phyloP scores from a whole-genome alignment of 495 filamentous ascomycete genomes.

The Hyaloscypha bicolor region DNA sequence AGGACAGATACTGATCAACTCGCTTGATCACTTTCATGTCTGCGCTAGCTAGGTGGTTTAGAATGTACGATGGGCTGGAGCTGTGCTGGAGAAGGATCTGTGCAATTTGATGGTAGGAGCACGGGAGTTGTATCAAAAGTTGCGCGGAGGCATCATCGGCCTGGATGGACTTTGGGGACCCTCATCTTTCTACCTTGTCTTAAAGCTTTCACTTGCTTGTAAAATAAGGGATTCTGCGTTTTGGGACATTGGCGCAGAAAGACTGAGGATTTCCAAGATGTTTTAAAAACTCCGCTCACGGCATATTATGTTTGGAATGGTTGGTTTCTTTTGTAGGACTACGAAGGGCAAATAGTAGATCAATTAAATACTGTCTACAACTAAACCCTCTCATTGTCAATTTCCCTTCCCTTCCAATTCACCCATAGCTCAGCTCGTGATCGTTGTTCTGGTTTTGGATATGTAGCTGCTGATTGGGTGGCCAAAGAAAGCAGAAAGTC shows the following conservation, averaged over 20 bases:
- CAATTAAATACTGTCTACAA: too few species aligned
- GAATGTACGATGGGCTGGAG: slow-evolving; percentile 1
- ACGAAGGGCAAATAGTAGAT: too few species aligned
- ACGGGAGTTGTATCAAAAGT: slow-evolving; percentile 24
- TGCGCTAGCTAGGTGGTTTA: not conserved
- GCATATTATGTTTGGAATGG: slow-evolving; percentile 5
- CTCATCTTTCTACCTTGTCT: slow-evolving; percentile 26
- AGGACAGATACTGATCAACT: not conserved
- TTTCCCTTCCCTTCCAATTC: too few species aligned
- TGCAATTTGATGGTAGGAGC: not conserved
- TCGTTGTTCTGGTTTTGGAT: too few species aligned
- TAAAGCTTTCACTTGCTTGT: slow-evolving; percentile 24
- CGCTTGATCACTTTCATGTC: not conserved
- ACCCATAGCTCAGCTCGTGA: too few species aligned
- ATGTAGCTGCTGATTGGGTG: not conserved
- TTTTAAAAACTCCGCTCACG: slow-evolving; percentile 25
- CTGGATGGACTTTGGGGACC: slow-evolving; percentile 4
- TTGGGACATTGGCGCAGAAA: slow-evolving; percentile 27
- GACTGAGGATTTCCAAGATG: slow-evolving; percentile 19
- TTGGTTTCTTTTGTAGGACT: slow-evolving; percentile 15
- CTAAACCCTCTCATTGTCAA: too few species aligned
- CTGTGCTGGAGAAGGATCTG: not conserved
- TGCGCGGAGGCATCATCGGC: slow-evolving; percentile 1
- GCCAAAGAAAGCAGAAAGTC: not conserved
- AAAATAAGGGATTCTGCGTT: slow-evolving; percentile 26